Base-by-base conservation (phyloP, 2,329 filamentous ascomycete species). In the Aspergillus amoenus region DNA sequence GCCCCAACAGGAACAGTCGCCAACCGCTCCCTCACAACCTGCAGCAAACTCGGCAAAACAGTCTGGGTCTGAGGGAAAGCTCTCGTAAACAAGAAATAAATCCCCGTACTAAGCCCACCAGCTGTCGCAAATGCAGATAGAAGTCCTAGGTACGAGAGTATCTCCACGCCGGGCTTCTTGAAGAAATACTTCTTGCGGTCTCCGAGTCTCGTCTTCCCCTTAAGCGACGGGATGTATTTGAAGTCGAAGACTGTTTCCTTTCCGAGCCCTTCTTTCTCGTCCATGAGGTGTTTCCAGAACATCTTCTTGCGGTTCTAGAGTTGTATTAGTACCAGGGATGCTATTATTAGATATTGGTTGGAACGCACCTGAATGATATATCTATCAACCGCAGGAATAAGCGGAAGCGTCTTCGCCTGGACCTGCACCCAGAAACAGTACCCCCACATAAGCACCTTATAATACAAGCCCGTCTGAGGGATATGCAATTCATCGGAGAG, bases 191-290 rank as follows among this genome's bases (percentile, higher is more conserved):
- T 56, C 22, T 62, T 57, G 34, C 63, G 57, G 7, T 66, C 46
- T 11, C 67, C 67, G 15, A 66, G 43, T 3, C 59, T 63, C 3
- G 67, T 69, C 2, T 55, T 66, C 2, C 64, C 58, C 17, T 61
- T 63, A 3, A 67, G 52, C 1, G 59, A 61, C 3, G 67, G 67
- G 11, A 69, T 54, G 34, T 88, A 88, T 68, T 91, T 88, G 73
- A 91, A 88, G n/a, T 88, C 83, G 65, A 91, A 91, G 7, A 75
- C 78, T 2, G 82, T 84, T 65, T 86, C 81, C 47, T 81, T 77
- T 0, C 87, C 84, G 13, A 92, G 76, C 0, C 86, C 88, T 53
- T 78, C 83, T 55, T 85, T 84, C 53, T 84, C 82, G 53, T 86
- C 79, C 21, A 88, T 81, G 9, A 88, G 80, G 3, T 88, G 69